phyloP scores from a whole-genome alignment of 441 rosid species.

The Oxalis stricta region DNA sequence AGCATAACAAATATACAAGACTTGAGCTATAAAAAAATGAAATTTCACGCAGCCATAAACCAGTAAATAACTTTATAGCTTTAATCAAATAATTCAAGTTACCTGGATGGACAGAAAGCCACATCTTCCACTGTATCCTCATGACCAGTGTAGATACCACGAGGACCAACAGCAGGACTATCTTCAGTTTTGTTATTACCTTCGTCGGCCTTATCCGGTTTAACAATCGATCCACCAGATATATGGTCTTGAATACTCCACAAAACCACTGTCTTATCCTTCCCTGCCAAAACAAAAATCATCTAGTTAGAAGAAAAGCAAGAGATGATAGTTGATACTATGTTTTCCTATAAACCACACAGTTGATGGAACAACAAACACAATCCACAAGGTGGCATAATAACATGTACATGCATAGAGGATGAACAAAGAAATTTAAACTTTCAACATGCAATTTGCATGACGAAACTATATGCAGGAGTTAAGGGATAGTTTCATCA shows the following conservation, averaged over 20 bases:
- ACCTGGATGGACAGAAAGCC: conserved; percentile 91
- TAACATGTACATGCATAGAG: no score
- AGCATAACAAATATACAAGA: neutral
- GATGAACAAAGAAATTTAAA: no score
- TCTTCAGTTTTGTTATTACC: conserved; percentile 46
- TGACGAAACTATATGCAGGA: neutral
- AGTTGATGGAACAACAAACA: neutral
- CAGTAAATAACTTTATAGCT: neutral
- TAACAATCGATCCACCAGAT: conserved; percentile 57
- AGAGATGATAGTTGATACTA: neutral
- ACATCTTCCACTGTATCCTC: conserved; percentile 98
- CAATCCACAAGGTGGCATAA: no score
- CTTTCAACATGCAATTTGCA: neutral
- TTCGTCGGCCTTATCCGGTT: conserved; percentile 39
- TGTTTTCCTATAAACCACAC: neutral
- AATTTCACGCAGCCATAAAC: neutral
- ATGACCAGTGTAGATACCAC: conserved; percentile 84
- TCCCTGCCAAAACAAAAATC: conserved; percentile 48
- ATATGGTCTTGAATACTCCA: conserved; percentile 99
- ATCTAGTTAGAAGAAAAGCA: conserved; percentile 9
- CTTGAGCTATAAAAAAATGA: neutral
- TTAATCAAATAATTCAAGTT: conserved; percentile 13
- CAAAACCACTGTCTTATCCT: conserved; percentile 86
- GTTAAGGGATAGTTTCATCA: neutral
- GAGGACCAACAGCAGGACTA: conserved; percentile 72